phyloP scores from a whole-genome alignment of 1,284 basidiomycete genomes.

The Hypsizygus ulmarius region DNA sequence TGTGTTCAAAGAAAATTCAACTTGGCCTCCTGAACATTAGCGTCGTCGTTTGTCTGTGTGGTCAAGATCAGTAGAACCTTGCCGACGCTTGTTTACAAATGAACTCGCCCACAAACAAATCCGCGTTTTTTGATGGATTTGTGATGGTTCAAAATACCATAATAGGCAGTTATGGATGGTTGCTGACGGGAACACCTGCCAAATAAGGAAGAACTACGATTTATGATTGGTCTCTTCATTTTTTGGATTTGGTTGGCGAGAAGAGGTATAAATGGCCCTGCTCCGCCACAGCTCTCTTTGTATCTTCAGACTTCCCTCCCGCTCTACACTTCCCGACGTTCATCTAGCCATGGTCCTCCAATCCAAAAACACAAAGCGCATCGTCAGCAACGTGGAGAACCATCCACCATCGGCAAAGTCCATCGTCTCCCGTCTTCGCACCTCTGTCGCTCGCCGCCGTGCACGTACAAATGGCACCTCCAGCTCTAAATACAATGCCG shows the following conservation, averaged over 20 bases:
- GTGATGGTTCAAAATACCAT: not conserved
- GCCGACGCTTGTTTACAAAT: too few species aligned
- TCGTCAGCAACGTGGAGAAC: conserved; percentile 27
- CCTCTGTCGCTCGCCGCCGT: conserved; percentile 25
- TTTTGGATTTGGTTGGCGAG: not conserved
- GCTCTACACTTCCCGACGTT: not conserved
- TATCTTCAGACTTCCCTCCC: not conserved
- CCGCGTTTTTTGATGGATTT: too few species aligned
- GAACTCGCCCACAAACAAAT: too few species aligned
- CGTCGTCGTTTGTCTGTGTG: too few species aligned
- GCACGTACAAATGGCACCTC: conserved; percentile 21
- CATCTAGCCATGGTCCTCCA: conserved; percentile 25
- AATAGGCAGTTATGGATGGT: not conserved
- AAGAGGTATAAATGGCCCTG: not conserved
- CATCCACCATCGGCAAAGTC: conserved; percentile 24
- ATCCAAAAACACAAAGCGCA: conserved; percentile 23
- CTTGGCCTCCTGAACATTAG: too few species aligned
- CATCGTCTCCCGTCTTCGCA: conserved; percentile 23
- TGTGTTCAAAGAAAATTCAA: too few species aligned
- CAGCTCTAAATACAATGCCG: conserved; percentile 25
- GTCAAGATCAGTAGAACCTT: too few species aligned
- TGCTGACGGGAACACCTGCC: too few species aligned
- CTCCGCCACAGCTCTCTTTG: not conserved
- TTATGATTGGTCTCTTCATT: not conserved
- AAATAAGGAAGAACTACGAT: not conserved